A percentile compares a stretch with the other conserved stretches of the same genome.
Evolutionary conservation across 768 basidiomycete species (phyloP).

Genomic region (Rhodotorula toruloides): DNA sequence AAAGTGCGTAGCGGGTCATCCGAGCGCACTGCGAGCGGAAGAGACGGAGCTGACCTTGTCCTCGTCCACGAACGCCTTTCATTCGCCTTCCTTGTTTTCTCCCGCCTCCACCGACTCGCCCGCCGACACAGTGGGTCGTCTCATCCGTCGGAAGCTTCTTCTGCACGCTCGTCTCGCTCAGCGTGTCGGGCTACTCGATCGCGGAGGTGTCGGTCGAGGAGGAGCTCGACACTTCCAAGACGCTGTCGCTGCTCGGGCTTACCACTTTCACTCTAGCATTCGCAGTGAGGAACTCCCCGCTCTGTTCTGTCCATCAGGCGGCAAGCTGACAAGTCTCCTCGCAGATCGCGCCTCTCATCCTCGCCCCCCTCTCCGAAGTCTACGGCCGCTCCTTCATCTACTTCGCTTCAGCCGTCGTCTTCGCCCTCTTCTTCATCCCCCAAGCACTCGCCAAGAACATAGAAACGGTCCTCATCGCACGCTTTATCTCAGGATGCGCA

Average conservation of each 20-base stretch:
- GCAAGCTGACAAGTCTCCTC: slow-evolving; percentile 12
- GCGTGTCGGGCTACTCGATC: slow-evolving; percentile 41
- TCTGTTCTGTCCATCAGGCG: neutral
- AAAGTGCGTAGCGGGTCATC: slow-evolving; percentile 27
- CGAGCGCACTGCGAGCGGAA: neutral
- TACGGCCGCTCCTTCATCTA: slow-evolving; percentile 45
- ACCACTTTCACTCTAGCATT: slow-evolving; percentile 25
- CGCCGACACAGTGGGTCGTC: slow-evolving; percentile 27
- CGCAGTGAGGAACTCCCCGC: slow-evolving; percentile 37
- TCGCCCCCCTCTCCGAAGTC: slow-evolving; percentile 44
- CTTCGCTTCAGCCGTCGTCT: slow-evolving; percentile 41
- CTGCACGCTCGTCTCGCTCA: slow-evolving; percentile 28
- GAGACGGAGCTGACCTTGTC: neutral
- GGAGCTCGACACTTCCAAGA: slow-evolving; percentile 40
- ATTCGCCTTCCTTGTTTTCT: neutral
- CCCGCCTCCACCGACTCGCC: too few relatives aligned
- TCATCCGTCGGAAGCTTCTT: slow-evolving; percentile 24
- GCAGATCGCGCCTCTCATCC: slow-evolving; percentile 43
- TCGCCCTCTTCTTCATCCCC: slow-evolving; percentile 32
- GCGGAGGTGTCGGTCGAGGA: slow-evolving; percentile 8
- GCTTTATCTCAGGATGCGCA: slow-evolving; percentile 46
- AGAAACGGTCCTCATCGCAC: slow-evolving; percentile 45
- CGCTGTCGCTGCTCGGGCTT: slow-evolving; percentile 42
- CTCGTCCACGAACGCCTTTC: neutral
- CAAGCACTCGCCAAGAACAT: slow-evolving; percentile 46